Percentiles rank a stretch among this genome's conserved stretches.
Conservation (phyloP, 768 basidiomycete species). For the Butyriboletus loyo region DNA sequence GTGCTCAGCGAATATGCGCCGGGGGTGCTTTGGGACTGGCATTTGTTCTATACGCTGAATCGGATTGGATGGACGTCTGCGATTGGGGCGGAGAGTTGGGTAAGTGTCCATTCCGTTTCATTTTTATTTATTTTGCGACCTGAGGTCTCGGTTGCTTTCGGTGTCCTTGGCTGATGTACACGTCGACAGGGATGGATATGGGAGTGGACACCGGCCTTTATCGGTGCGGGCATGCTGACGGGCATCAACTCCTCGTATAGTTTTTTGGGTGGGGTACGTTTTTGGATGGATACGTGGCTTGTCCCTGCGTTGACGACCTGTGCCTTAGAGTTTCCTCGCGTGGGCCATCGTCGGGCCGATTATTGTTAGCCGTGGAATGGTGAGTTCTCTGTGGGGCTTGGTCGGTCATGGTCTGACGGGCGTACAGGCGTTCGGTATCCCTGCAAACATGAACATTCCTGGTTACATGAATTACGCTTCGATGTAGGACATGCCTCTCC, state of each 20-base stretch:
- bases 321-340: constrained; percentile 49
- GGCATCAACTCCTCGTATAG: constrained; percentile 56
- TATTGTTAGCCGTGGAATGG: constrained; percentile 46
- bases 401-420: neutral
- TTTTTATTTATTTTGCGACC: neutral
- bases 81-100: constrained; percentile 60
- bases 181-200: constrained; percentile 18
- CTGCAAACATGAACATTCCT: constrained; percentile 4
- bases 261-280: constrained; percentile 44
- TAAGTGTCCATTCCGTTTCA: constrained; percentile 20
- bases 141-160: neutral
- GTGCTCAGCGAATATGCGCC: constrained; percentile 57
- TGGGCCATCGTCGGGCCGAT: constrained; percentile 62
- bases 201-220: constrained; percentile 51
- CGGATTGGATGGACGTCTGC: constrained; percentile 58
- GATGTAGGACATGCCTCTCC: constrained; percentile 4
- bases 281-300: neutral
- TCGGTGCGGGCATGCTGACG: constrained; percentile 57
- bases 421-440: constrained; percentile 18
- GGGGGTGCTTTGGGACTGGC: constrained; percentile 62
- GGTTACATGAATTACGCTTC: constrained; percentile 27
- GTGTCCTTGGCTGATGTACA: neutral
- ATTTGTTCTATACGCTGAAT: constrained; percentile 59
- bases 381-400: neutral
- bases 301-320: neutral